Evolutionary conservation across 495 filamentous ascomycete species (phyloP).

Genomic region (Neurospora sp.): DNA sequence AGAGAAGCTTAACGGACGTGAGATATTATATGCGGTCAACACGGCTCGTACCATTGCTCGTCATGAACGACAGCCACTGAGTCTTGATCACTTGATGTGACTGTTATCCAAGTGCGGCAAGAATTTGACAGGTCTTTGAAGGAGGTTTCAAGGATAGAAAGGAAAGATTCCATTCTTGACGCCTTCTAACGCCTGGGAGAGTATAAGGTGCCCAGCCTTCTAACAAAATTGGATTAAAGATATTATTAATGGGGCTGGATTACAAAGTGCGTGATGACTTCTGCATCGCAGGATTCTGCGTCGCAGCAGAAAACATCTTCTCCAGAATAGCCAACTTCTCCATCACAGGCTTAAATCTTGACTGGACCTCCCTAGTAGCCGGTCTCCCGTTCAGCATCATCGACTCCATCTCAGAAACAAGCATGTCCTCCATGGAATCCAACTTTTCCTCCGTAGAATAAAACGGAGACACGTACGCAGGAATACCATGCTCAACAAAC

Average conservation of each 20-base stretch:
- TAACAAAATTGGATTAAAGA: background rate
- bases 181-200: background rate
- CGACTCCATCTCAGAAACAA: background rate
- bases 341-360: background rate
- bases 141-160: background rate
- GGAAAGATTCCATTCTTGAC: conserved; percentile 1
- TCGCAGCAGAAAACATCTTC: conserved; percentile 1
- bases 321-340: background rate
- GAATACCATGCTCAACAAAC: background rate
- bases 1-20: conserved; percentile 21
- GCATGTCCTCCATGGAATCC: background rate
- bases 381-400: background rate
- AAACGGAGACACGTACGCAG: background rate
- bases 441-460: background rate
- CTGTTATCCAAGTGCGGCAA: background rate
- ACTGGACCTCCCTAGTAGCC: background rate
- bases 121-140: conserved; percentile 1
- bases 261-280: background rate
- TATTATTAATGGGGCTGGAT: background rate
- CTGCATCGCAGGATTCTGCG: background rate
- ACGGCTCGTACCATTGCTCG: conserved; percentile 31
- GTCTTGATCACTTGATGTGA: background rate
- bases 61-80: background rate
- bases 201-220: background rate
- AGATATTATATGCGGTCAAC: conserved; percentile 26